A percentile compares a stretch with the other conserved stretches of the same genome.
Conservation (phyloP, 1,139 yeast genomes). For the Candida freyschussii region DNA sequence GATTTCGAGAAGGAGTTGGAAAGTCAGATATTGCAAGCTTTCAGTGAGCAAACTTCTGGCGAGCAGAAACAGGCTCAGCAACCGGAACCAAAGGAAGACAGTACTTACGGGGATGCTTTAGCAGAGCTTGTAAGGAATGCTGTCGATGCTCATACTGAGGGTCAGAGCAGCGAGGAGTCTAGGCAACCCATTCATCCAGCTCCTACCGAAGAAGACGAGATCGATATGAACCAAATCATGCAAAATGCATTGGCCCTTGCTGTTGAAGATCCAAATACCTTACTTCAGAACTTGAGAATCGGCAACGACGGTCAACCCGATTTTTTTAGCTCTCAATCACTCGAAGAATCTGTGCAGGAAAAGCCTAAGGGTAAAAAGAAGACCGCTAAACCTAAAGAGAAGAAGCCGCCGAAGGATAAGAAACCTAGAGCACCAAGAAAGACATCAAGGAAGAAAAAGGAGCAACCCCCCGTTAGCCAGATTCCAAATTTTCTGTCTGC, state of each 20-base stretch:
- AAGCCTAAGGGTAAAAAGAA: slow-evolving; percentile 17
- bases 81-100: slow-evolving; percentile 7
- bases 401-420: slow-evolving; percentile 25
- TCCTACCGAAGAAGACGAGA: slow-evolving; percentile 32
- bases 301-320: slow-evolving; percentile 21
- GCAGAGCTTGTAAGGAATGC: slow-evolving; percentile 38
- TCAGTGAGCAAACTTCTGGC: slow-evolving; percentile 7
- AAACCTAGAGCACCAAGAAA: slow-evolving; percentile 25
- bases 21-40: slow-evolving; percentile 21
- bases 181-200: slow-evolving; percentile 3
- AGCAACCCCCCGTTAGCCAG: slow-evolving; percentile 18
- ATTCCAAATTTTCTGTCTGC: slow-evolving; percentile 21
- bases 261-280: slow-evolving; percentile 55
- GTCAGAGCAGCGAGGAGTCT: too few relatives aligned
- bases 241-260: slow-evolving; percentile 74
- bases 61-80: slow-evolving; percentile 4
- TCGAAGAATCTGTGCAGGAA: slow-evolving; percentile 13
- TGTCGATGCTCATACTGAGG: slow-evolving; percentile 28
- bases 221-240: slow-evolving; percentile 62
- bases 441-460: slow-evolving; percentile 24
- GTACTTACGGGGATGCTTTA: slow-evolving; percentile 28
- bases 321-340: slow-evolving; percentile 16
- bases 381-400: slow-evolving; percentile 23
- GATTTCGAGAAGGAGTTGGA: slow-evolving; percentile 22
- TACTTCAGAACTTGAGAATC: slow-evolving; percentile 46